phyloP scores from a whole-genome alignment of 352 stramenopile species.

The Phytophthora pluvialis region DNA sequence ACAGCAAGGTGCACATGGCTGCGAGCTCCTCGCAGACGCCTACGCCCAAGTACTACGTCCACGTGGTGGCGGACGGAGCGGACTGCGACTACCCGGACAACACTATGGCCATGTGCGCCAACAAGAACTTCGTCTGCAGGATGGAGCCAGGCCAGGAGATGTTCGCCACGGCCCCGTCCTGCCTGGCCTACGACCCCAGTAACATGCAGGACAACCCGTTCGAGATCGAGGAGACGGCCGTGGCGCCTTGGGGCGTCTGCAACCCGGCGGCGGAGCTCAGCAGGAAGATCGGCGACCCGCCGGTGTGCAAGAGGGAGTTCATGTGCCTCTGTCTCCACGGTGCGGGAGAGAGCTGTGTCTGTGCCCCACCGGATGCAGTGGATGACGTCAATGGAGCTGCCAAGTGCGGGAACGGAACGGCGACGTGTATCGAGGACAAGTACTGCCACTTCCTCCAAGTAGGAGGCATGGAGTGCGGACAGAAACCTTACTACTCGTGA shows the following conservation, averaged over 20 bases:
- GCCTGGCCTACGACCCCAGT: conserved; percentile 43
- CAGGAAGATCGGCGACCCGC: conserved; percentile 39
- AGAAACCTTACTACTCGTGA: conserved; percentile 52
- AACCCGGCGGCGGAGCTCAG: conserved; percentile 31
- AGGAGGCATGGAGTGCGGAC: conserved; percentile 40
- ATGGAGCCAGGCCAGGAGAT: conserved; percentile 52
- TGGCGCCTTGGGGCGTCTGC: conserved; percentile 43
- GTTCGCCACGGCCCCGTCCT: conserved; percentile 42
- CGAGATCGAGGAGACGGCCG: conserved; percentile 35
- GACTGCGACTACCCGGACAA: conserved; percentile 33
- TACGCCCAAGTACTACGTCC: conserved; percentile 30
- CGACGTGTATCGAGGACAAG: conserved; percentile 33
- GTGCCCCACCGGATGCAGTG: conserved; percentile 49
- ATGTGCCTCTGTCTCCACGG: conserved; percentile 42
- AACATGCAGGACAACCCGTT: conserved; percentile 45
- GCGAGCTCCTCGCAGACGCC: conserved; percentile 1
- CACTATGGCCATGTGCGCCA: conserved; percentile 51
- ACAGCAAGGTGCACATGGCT: conserved; percentile 15
- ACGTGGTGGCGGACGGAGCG: conserved; percentile 42
- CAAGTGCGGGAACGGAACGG: conserved; percentile 28
- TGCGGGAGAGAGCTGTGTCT: conserved; percentile 33
- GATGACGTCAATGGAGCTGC: conserved; percentile 29
- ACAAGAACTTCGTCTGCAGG: conserved; percentile 51
- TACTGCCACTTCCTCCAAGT: conserved; percentile 54
- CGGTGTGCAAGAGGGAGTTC: conserved; percentile 53